These are phyloP conservation scores for Trichoderma endophyticum DNA, from an alignment of 2,329 filamentous ascomycete species.

Conservation along the genomic window DNA sequence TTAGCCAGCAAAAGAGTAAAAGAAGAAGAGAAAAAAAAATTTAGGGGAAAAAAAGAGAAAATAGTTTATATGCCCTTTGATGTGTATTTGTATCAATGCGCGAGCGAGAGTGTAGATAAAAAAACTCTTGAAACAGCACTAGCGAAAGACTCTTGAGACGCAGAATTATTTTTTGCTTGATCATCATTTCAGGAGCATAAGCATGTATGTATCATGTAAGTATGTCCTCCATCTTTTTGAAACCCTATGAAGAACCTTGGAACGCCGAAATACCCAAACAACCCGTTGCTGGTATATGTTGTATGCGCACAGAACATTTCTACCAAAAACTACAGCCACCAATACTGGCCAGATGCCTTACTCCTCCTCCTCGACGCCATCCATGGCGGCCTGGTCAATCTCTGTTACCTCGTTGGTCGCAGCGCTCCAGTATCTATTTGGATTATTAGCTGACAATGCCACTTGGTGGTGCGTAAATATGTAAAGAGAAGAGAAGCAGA, in stretches of 20 bases:
- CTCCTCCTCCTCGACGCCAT: slow-evolving; percentile 32
- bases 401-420: slow-evolving; percentile 59
- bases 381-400: slow-evolving; percentile 41
- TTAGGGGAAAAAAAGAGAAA: background rate
- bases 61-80: background rate
- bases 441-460: background rate
- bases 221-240: slow-evolving; percentile 25
- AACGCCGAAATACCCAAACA: slow-evolving; percentile 36
- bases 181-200: slow-evolving; percentile 31
- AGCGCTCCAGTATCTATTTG: slow-evolving; percentile 57
- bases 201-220: slow-evolving; percentile 19
- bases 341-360: background rate
- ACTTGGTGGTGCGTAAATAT: background rate
- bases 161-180: slow-evolving; percentile 18
- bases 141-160: background rate
- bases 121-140: background rate
- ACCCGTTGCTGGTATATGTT: slow-evolving; percentile 36
- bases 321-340: slow-evolving; percentile 18
- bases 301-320: slow-evolving; percentile 30
- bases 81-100: background rate
- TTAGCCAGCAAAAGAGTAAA: background rate
- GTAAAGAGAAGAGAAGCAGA: background rate
- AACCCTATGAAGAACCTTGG: slow-evolving; percentile 30
- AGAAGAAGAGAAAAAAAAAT: background rate
- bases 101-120: background rate